Base-by-base conservation (phyloP, 106 monocot species). In the Dactylorhiza incarnata region DNA sequence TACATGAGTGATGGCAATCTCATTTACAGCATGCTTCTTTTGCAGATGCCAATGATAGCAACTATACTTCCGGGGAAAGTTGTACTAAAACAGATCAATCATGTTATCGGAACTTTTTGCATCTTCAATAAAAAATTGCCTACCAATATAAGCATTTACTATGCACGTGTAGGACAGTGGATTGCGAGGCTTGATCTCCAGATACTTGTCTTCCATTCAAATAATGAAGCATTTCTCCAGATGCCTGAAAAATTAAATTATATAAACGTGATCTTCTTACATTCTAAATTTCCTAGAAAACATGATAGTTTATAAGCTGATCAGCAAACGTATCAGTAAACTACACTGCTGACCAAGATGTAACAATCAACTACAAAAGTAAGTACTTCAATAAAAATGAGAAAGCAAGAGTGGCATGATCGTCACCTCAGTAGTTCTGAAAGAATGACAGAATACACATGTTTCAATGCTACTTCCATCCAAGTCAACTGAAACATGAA, bases 361-460 rank as follows among this genome's bases (percentile, higher is more conserved):
- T 17, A 53, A n/a, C n/a, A n/a, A 10, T 68, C 23, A 71, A 22
- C 46, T 6, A 48, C 68, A 68, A 14, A 68, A 20, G 45, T 46
- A 70, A 45, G 4, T 17, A 70, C 4, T 11, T 46, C 9, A 45
- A 70, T 45, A 70, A 68, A 26, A 1, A 68, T 45, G 37, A 16
- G 17, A 8, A 68, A 22, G 25, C 17, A 68, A 68, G 45, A 68
- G 68, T 17, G 16, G 6, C n/a, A 48, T 48, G 46, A 20, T 71
- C 22, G 9, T 47, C 14, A 80, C 80, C 74, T 80, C 67, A 68
- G 74, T 80, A 14, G 44, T 68, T 74, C 54, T 68, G 49, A 53
- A 67, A 16, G 80, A 80, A 80, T 80, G 74, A 55, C 80, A 80
- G 48, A 80, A 80, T 37, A 54, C 45, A 65, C 80, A 80, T 48